Conservation (phyloP, 352 stramenopile genomes). For the Pythium sukuiense region DNA sequence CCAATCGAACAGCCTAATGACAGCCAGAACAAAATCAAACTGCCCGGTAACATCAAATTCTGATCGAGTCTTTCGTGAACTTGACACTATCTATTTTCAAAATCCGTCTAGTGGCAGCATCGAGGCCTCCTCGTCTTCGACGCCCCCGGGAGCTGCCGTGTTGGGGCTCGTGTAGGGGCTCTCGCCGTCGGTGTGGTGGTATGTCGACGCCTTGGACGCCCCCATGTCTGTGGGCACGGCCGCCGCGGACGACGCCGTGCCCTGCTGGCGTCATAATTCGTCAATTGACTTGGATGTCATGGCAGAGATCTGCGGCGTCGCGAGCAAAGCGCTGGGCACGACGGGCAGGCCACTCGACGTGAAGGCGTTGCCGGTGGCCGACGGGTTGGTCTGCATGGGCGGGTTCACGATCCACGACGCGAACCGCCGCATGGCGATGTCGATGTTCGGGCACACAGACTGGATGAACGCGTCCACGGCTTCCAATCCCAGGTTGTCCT, state of each 20-base stretch:
- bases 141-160: neutral
- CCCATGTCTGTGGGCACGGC: slow-evolving; percentile 19
- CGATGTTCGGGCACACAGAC: slow-evolving; percentile 86
- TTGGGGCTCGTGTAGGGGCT: neutral
- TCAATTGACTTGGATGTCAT: slow-evolving; percentile 29
- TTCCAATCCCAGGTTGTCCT: slow-evolving; percentile 68
- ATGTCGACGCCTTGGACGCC: slow-evolving; percentile 2
- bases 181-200: slow-evolving; percentile 2
- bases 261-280: slow-evolving; percentile 32
- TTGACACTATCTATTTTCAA: slow-evolving; percentile 6
- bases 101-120: slow-evolving; percentile 29
- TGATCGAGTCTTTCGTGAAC: neutral
- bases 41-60: neutral
- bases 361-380: slow-evolving; percentile 8
- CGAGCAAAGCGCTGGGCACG: slow-evolving; percentile 26
- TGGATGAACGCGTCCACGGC: slow-evolving; percentile 85
- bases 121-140: slow-evolving; percentile 11
- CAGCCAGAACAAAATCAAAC: neutral
- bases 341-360: slow-evolving; percentile 11
- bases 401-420: slow-evolving; percentile 59
- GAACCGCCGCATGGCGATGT: slow-evolving; percentile 80
- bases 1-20: neutral
- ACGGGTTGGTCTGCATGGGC: slow-evolving; percentile 16
- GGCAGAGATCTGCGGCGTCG: slow-evolving; percentile 20
- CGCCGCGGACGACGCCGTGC: slow-evolving; percentile 27